Evolutionary conservation across 2,329 filamentous ascomycete genomes (phyloP), one percentile per base, ranked within the genome.

Genomic region (Alternaria novae-zelandiae): DNA sequence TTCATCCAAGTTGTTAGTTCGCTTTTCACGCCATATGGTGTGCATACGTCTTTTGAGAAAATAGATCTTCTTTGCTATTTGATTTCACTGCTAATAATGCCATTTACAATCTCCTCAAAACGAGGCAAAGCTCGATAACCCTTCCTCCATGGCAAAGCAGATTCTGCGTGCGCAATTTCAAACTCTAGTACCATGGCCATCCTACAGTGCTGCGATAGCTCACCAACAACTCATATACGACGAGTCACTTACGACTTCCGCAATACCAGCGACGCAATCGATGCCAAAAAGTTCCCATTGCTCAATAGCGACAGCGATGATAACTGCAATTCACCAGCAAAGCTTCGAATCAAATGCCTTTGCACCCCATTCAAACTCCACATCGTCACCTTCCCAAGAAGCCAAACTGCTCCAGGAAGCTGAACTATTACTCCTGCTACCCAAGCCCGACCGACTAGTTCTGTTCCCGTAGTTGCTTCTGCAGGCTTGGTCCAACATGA

Each of bases 271-370:
- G 36, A 17, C 36, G n/a, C 36, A 41, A 17, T n/a, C 36, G 15
- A 41, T 41, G 36, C 36, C 36, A 41, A 41, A 41, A 23, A 23
- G 20, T 12, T 49, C 28, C 21, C 21, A 43, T 41, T 11, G 9
- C 21, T 23, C 20, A 30, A 30, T 6, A 23, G 12, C 3, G 30
- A 36, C 13, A 25, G 13, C n/a, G 17, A 13, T 51, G 25, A 30
- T n/a, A 21, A 11, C 10, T 41, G 36, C 36, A 41, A 15, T 15
- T 59, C 36, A 59, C 57, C 57, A 59, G 20, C 57, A 59, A 15
- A 59, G 41, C 15, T 36, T 59, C 20, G 47, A 59, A 21, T 59
- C 49, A 36, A 59, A 59, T 41, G 57, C 47, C n/a, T 20, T 43
- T 15, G 26, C 26, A 21, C 21, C 26, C 57, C 47, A 59, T 32